These are phyloP conservation scores for Amauroascus verrucosus DNA, from an alignment of 2,329 filamentous ascomycete genomes.

Conservation along the genomic window DNA sequence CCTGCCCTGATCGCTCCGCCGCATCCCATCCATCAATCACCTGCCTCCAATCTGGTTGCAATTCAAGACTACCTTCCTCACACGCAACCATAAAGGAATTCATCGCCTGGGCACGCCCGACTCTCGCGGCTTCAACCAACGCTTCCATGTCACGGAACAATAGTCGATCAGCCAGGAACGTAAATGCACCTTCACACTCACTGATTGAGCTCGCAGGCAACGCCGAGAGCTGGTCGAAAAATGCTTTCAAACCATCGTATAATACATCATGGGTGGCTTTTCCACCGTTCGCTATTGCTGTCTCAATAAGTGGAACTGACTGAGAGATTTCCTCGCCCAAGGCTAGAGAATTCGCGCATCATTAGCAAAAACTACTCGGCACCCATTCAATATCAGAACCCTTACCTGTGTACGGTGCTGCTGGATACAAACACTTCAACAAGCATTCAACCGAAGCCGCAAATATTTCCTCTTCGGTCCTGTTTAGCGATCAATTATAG, in stretches of 20 bases:
- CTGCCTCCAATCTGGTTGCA: slow-evolving; percentile 20
- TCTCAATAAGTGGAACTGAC: slow-evolving; percentile 23
- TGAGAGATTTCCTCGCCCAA: slow-evolving; percentile 25
- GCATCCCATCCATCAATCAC: slow-evolving; percentile 28
- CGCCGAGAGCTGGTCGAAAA: slow-evolving; percentile 26
- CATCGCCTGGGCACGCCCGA: slow-evolving; percentile 30
- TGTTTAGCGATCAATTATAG: slow-evolving; percentile 9
- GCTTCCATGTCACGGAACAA: slow-evolving; percentile 28
- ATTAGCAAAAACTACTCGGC: slow-evolving; percentile 16
- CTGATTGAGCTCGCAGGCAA: slow-evolving; percentile 15
- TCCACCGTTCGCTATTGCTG: slow-evolving; percentile 26
- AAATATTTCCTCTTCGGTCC: slow-evolving; percentile 27
- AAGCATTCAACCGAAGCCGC: slow-evolving; percentile 32
- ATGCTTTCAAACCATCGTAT: slow-evolving; percentile 28
- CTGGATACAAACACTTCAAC: slow-evolving; percentile 30
- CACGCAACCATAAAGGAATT: slow-evolving; percentile 26
- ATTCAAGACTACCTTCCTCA: slow-evolving; percentile 16
- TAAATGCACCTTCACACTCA: slow-evolving; percentile 23
- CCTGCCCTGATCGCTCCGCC: slow-evolving; percentile 31
- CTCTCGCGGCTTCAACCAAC: slow-evolving; percentile 30
- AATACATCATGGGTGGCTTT: slow-evolving; percentile 28
- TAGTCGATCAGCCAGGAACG: slow-evolving; percentile 23
- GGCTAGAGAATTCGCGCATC: slow-evolving; percentile 15
- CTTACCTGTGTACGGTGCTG: slow-evolving; percentile 15
- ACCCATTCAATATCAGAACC: slow-evolving; percentile 16